Base-by-base conservation (phyloP, 805 yeast species). In the Schwanniomyces pseudopolymorphus region DNA sequence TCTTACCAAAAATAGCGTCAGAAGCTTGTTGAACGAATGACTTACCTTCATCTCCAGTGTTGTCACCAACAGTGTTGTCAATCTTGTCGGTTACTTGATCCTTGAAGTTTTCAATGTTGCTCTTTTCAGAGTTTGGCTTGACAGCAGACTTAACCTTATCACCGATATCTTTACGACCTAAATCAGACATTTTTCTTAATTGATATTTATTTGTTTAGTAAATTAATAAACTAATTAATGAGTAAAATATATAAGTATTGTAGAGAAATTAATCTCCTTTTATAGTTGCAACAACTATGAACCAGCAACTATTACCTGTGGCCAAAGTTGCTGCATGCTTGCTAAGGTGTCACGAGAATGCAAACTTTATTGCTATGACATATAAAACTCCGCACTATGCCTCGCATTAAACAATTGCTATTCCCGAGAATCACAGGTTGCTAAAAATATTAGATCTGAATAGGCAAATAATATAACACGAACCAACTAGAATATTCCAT, bases 61-160 rank as follows among this genome's bases (percentile, higher is more conserved):
- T 55, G 55, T 64, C 64, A 48, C 75, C 75, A 57, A 61, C 67
- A 47, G 60, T 56, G 52, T 63, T 61, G 63, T 72, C 77, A 33
- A 60, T 47, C 33, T 46, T 57, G 55, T 66, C 74, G 44, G 71
- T 61, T 41, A 69, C 66, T 48, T 58, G 58, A 64, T 72, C 77
- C 59, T 62, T 67, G 39, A 58, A 57, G 51, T 64, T 61, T 58
- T 69, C 75, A 21, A 58, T 50, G 43, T 69, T 60, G 39, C 68
- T 50, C 67, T 72, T 72, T 57, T 70, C 64, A 45, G 68, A 62
- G 59, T 72, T 72, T 57, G 77, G 77, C 59, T 61, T 70, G 27
- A 72, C 60, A 45, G 71, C 65, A 43, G 70, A 59, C 42, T 50
- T 43, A 48, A 68, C 57, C 57, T 72, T 72, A 59, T 69, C 75